phyloP scores from a whole-genome alignment of 2,329 filamentous ascomycete species.

The Phyllosticta citribraziliensis region DNA sequence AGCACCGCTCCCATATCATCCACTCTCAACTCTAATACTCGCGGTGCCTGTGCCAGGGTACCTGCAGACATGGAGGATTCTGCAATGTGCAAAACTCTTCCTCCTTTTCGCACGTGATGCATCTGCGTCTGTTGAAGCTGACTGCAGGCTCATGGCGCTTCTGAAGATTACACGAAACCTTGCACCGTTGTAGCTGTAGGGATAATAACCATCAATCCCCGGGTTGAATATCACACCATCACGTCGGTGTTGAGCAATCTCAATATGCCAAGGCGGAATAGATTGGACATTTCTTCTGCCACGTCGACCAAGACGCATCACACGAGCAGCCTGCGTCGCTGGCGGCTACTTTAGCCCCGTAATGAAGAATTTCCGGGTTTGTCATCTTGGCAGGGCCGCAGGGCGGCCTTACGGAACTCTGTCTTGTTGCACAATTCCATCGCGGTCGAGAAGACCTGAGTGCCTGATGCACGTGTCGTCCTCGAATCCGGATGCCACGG shows the following conservation, averaged over 20 bases:
- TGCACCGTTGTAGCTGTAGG: no score
- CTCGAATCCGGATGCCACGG: background rate
- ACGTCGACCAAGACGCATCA: background rate
- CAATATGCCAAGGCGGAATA: background rate
- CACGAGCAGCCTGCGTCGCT: background rate
- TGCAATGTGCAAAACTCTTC: background rate
- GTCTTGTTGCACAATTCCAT: background rate
- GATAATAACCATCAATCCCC: background rate
- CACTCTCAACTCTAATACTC: constrained; percentile 4
- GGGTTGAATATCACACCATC: no score
- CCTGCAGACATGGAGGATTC: background rate
- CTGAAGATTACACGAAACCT: background rate
- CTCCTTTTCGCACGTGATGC: background rate
- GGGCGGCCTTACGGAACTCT: background rate
- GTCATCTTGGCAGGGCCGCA: background rate
- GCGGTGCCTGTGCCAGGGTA: background rate
- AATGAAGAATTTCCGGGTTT: background rate
- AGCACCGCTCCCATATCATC: constrained; percentile 6
- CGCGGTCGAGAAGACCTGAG: background rate
- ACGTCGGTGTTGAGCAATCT: background rate
- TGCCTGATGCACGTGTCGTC: background rate
- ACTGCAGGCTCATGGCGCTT: background rate
- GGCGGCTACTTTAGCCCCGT: background rate
- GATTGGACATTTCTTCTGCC: background rate
- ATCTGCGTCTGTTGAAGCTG: background rate